Evolutionary conservation across 805 yeast genomes (phyloP).

Genomic region (Allodekkera sacchari): DNA sequence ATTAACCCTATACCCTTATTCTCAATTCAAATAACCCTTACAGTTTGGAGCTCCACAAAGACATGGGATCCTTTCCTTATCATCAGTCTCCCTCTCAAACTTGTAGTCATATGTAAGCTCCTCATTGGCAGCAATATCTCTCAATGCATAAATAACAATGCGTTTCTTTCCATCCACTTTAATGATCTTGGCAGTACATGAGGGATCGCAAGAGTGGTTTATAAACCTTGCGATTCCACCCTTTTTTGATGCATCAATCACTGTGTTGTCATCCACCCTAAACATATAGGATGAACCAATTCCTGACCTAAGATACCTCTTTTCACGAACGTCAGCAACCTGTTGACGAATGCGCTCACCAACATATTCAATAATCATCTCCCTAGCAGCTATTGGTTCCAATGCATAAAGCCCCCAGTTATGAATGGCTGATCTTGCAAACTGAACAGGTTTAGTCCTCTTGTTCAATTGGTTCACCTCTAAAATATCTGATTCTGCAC

Average conservation of each 20-base stretch:
- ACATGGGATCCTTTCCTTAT: conserved; percentile 82
- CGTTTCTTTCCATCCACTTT: conserved; percentile 90
- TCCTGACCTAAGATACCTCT: conserved; percentile 77
- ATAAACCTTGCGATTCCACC: conserved; percentile 97
- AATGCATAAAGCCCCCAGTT: conserved; percentile 97
- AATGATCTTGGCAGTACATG: conserved; percentile 94
- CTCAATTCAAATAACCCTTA: conserved; percentile 77
- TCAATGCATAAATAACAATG: conserved; percentile 87
- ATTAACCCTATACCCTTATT: no score
- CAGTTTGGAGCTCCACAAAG: conserved; percentile 94
- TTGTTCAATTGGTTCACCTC: conserved; percentile 82
- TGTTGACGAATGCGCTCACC: conserved; percentile 93
- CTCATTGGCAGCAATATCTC: conserved; percentile 82
- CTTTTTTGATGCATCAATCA: conserved; percentile 92
- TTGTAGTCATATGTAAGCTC: conserved; percentile 95
- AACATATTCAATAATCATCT: conserved; percentile 96
- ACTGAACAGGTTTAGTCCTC: conserved; percentile 89
- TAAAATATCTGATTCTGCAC: conserved; percentile 73
- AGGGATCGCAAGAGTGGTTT: conserved; percentile 95
- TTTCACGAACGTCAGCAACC: conserved; percentile 88
- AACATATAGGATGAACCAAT: conserved; percentile 93
- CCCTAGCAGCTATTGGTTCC: conserved; percentile 92
- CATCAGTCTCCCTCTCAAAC: conserved; percentile 85
- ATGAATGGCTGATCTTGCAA: conserved; percentile 94
- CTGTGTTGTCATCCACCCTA: conserved; percentile 88